Evolutionary conservation across 768 basidiomycete species (phyloP), one percentile per base, ranked within the genome.

Genomic region (Kwoniella dejecticola): DNA sequence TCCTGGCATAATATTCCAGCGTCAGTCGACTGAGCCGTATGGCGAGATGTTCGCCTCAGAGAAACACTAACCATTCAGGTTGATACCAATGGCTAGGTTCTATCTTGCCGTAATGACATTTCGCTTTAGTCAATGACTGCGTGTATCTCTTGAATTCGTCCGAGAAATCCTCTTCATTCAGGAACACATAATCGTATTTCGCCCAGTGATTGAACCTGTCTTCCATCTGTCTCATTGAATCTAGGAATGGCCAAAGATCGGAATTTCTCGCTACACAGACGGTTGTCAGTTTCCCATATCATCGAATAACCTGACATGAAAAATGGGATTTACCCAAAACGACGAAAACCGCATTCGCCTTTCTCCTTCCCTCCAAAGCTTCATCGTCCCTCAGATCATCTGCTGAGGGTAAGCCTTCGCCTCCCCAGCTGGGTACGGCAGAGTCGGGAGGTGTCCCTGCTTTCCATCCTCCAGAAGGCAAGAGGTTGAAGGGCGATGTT

Each of bases 301-400:
- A n/a, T n/a, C n/a, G n/a, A n/a, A n/a, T n/a, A n/a, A n/a, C n/a
- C n/a, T n/a, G n/a, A n/a, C n/a, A n/a, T 42, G 41, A 42, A 13
- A 41, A 38, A 27, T 4, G 50, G 11, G 8, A 38, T 69, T 56
- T 64, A 70, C 70, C 87, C 44, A 98, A 85, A 67, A 91, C 84
- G 49, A 91, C 90, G 72, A 92, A 88, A 3, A 85, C 86, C 24
- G 91, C 91, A 74, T 90, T 91, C 2, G 89, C 89, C 73, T 84
- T 90, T 26, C 74, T 30, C 47, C 77, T 56, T 15, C 66, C 70
- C 21, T 58, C 67, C 47, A 68, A 36, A 31, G 46, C 38, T 48
- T 64, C 57, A 52, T 57, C 62, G 12, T 42, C 49, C 24, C 48
- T 64, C 49, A 74, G 42, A 29, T 74, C 70, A 11, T 69, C 70